phyloP scores from a whole-genome alignment of 1,284 basidiomycete species.

The Irpex lacteus region DNA sequence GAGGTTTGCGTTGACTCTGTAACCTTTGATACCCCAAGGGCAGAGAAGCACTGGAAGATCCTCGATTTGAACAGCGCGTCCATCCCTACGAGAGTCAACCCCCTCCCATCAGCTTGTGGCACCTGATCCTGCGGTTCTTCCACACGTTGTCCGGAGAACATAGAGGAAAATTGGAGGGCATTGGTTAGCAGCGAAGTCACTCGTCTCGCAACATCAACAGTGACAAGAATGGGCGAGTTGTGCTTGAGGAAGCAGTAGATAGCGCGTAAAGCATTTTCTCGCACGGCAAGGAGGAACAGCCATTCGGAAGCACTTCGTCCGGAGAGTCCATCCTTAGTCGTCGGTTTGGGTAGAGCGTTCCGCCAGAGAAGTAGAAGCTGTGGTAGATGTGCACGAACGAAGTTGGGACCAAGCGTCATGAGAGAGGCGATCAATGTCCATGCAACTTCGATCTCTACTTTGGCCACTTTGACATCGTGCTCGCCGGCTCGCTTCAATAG shows the following conservation, averaged over 20 bases:
- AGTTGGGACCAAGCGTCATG: conserved; percentile 92
- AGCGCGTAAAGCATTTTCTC: conserved; percentile 88
- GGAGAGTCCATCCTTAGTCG: conserved; percentile 77
- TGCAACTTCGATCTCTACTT: conserved; percentile 88
- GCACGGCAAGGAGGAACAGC: conserved; percentile 88
- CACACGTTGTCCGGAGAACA: conserved; percentile 51
- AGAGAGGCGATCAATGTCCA: conserved; percentile 92
- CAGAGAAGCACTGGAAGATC: conserved; percentile 87
- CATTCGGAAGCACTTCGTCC: conserved; percentile 80
- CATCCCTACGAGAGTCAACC: conserved; percentile 70
- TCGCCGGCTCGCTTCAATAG: conserved; percentile 90
- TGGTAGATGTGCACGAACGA: conserved; percentile 88
- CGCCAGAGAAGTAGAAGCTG: conserved; percentile 95
- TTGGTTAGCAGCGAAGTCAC: conserved; percentile 87
- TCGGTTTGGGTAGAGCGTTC: conserved; percentile 94
- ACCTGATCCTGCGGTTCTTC: conserved; percentile 46
- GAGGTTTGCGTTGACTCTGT: conserved; percentile 80
- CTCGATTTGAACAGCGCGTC: conserved; percentile 84
- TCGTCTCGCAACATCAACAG: conserved; percentile 87
- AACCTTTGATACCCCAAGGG: conserved; percentile 76
- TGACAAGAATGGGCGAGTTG: conserved; percentile 75
- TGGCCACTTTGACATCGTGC: conserved; percentile 82
- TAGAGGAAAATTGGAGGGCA: conserved; percentile 85
- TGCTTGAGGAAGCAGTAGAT: conserved; percentile 87
- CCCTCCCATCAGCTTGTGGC: conserved; percentile 37